Evolutionary conservation across 2,329 filamentous ascomycete species (phyloP).

Genomic region (Diaporthe humulicola): DNA sequence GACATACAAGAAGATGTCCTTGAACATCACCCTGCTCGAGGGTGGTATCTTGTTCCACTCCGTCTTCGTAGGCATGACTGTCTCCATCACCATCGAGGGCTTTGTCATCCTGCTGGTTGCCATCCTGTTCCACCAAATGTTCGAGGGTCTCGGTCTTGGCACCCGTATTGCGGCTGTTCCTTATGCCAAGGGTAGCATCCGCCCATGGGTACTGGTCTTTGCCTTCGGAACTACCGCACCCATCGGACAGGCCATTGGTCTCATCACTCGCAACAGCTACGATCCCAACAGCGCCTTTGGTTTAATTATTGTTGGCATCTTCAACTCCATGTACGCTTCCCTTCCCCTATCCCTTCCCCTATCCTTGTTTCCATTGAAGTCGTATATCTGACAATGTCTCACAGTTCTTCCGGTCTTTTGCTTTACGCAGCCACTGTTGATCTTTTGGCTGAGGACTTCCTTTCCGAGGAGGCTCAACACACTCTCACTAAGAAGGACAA

Average conservation of each 20-base stretch:
- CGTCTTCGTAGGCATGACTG: constrained; percentile 80
- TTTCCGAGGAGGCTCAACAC: constrained; percentile 68
- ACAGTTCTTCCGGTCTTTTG: constrained; percentile 69
- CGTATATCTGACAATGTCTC: neutral
- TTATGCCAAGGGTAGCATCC: constrained; percentile 67
- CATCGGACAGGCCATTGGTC: constrained; percentile 74
- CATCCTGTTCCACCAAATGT: constrained; percentile 80
- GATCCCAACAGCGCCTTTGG: constrained; percentile 75
- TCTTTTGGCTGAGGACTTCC: constrained; percentile 74
- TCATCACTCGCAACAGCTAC: constrained; percentile 68
- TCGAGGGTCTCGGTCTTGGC: constrained; percentile 77
- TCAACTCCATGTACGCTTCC: constrained; percentile 71
- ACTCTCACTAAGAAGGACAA: constrained; percentile 66
- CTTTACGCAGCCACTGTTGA: constrained; percentile 75
- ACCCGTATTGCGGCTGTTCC: constrained; percentile 78
- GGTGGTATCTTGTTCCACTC: constrained; percentile 85
- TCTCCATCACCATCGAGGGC: constrained; percentile 76
- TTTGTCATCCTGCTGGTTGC: constrained; percentile 77
- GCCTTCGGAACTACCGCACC: constrained; percentile 75
- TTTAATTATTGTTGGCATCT: constrained; percentile 73
- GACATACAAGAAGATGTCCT: constrained; percentile 72
- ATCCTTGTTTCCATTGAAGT: neutral
- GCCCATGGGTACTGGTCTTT: constrained; percentile 72
- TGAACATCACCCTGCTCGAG: constrained; percentile 82
- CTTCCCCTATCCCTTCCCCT: no score